phyloP scores from a whole-genome alignment of 2,329 filamentous ascomycete genomes.

The Fusarium citri region DNA sequence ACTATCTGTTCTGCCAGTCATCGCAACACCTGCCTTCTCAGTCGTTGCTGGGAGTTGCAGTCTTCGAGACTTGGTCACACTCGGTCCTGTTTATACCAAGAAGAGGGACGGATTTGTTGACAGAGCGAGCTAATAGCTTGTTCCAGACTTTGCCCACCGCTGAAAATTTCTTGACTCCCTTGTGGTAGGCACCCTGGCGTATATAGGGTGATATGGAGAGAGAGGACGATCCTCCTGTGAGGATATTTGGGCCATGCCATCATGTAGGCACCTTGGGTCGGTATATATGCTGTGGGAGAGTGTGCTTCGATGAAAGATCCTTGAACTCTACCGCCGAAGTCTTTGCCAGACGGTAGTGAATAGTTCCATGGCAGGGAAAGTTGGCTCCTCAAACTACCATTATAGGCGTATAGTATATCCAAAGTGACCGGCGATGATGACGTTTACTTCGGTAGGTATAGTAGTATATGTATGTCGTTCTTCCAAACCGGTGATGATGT shows the following conservation, averaged over 20 bases:
- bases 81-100: neutral
- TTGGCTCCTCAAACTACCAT: neutral
- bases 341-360: neutral
- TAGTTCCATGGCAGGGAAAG: neutral
- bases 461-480: neutral
- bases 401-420: neutral
- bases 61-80: neutral
- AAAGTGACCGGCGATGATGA: neutral
- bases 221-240: neutral
- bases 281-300: neutral
- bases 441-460: neutral
- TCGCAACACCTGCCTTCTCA: neutral
- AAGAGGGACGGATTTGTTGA: neutral
- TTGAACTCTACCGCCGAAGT: neutral
- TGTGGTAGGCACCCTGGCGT: neutral
- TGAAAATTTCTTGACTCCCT: neutral
- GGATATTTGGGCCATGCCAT: neutral
- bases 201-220: neutral
- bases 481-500: neutral
- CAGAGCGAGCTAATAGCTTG: neutral
- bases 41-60: neutral
- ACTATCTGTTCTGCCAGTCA: neutral
- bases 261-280: neutral
- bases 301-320: neutral
- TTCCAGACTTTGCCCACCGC: neutral